Evolutionary conservation across 371 early-diverging fungal genomes (phyloP), one percentile per base, ranked within the genome.

Genomic region (Circinella umbellata): DNA sequence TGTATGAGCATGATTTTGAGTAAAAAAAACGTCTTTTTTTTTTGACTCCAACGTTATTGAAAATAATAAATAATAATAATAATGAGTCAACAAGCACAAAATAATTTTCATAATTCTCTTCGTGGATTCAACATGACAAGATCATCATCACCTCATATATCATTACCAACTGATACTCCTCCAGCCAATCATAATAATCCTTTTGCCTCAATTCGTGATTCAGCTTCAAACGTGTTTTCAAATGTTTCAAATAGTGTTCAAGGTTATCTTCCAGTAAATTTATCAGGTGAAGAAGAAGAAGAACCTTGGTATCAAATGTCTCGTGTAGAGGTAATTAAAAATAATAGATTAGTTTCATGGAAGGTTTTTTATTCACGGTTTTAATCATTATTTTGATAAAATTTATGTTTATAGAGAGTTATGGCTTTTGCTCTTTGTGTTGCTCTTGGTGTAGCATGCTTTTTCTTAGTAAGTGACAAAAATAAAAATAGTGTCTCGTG

Each of bases 291-390:
- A 71, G 82, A 80, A 61, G 83, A 79, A 64, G 78, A 79, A 64
- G 84, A 84, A 46, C 82, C 85, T 39, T 84, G 82, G 82, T 84
- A 79, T 68, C 85, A 84, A 64, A 69, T 84, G 61, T 84, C 85
- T 20, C 76, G 85, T 51, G 75, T 81, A 20, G 85, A 84, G 78
- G 85, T 80, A 73, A 66, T 47, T 17, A 18, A 17, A 1, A 39
- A 15, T 55, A 14, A 47, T 13, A 18, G 53, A 34, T 48, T 13
- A 5, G 18, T 36, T n/a, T 53, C 34, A 34, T 47, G 17, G 49
- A 14, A 10, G 47, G 39, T 18, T 34, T 17, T 13, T 17, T 14
- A 8, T 17, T 17, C 14, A 63, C 13, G 1, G 0, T 61, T 6
- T 65, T 11, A 3, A 20, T 54, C 61, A 20, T 15, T 18, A 34